Evolutionary conservation across 2,329 filamentous ascomycete species (phyloP), one percentile per base, ranked within the genome.

Genomic region (Pyrenophora tritici-repentis): DNA sequence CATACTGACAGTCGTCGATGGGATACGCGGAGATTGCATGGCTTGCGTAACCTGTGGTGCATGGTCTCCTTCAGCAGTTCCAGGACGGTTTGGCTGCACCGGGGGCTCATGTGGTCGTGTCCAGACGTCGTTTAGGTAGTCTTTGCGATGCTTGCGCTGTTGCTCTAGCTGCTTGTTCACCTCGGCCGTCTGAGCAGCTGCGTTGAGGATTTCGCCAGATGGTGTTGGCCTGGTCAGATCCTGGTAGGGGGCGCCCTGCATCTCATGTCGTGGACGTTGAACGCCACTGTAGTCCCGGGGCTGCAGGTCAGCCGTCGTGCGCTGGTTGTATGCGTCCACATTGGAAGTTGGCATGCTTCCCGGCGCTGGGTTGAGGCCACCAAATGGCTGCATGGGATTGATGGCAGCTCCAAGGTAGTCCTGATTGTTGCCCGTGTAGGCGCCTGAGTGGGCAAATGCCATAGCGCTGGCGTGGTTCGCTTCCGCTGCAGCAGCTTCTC

Each of bases 161-260:
- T 89, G 84, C 66, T 89, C 91, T 43, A 97, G 80, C 39, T 84
- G 83, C 65, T 94, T 91, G 77, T 93, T 97, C 77, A 88, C 96
- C 62, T 97, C 93, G 50, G 91, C 90, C 14, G 93, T 88, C 57
- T 96, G 90, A 42, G 90, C 86, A 22, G 91, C 90, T 73, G 97
- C 91, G 38, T 89, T 88, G 59, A 94, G 81, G 46, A 97, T 85
- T 65, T 97, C 93, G 39, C 84, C 80, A 22, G 90, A 81, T 24
- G 87, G 84, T 57, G 87, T 89, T 9, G 90, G 81, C 70, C 92
- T 86, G 7, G 87, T 90, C 62, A 91, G 83, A 71, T 97, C 94
- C 73, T 93, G 88, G 75, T 97, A 99, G 8, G 72, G 68, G 32
- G 89, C 86, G 18, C 92, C 94, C 12, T 89, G 86, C 56, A 97